Percentiles rank a stretch among this genome's conserved stretches.
Evolutionary conservation across 768 basidiomycete genomes (phyloP).

Genomic region (Coprinopsis cinerea): DNA sequence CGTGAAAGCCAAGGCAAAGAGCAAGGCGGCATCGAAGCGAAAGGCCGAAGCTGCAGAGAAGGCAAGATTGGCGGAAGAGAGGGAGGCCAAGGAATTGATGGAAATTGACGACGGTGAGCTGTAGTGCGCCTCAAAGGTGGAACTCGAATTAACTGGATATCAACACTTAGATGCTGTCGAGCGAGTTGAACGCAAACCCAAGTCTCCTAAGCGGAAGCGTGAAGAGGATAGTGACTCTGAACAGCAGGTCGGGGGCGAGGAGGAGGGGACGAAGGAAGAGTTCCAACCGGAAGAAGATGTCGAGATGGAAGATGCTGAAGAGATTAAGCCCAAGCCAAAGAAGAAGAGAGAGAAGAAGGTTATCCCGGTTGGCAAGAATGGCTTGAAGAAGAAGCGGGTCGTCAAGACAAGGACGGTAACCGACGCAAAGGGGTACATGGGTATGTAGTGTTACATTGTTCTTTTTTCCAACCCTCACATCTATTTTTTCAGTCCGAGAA

Average conservation of each 20-base stretch:
- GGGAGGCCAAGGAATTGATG: conserved; percentile 58
- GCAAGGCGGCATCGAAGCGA: conserved; percentile 20
- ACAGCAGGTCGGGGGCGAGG: not conserved
- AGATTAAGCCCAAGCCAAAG: conserved; percentile 26
- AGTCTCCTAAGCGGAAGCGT: conserved; percentile 5
- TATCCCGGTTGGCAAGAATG: conserved; percentile 72
- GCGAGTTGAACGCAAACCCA: conserved; percentile 19
- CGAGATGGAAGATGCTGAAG: conserved; percentile 15
- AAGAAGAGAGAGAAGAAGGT: conserved; percentile 55
- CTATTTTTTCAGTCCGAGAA: conserved; percentile 47
- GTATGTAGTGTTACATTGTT: conserved; percentile 32
- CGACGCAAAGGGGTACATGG: conserved; percentile 69
- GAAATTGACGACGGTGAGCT: conserved; percentile 67
- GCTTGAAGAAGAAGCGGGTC: conserved; percentile 66
- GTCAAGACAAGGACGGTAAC: conserved; percentile 48
- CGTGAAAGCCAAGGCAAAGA: conserved; percentile 21
- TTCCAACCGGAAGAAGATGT: conserved; percentile 18
- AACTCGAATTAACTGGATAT: not conserved
- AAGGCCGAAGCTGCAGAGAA: conserved; percentile 28
- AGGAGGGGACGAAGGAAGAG: not conserved
- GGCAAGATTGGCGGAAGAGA: conserved; percentile 26
- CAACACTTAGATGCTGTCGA: conserved; percentile 25
- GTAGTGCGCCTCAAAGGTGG: not conserved
- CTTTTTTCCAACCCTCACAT: not conserved
- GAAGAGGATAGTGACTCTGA: conserved; percentile 17